A percentile compares a stretch with the other conserved stretches of the same genome.
Evolutionary conservation across 495 filamentous ascomycete genomes (phyloP).

Genomic region (Aspergillus nanangensis): DNA sequence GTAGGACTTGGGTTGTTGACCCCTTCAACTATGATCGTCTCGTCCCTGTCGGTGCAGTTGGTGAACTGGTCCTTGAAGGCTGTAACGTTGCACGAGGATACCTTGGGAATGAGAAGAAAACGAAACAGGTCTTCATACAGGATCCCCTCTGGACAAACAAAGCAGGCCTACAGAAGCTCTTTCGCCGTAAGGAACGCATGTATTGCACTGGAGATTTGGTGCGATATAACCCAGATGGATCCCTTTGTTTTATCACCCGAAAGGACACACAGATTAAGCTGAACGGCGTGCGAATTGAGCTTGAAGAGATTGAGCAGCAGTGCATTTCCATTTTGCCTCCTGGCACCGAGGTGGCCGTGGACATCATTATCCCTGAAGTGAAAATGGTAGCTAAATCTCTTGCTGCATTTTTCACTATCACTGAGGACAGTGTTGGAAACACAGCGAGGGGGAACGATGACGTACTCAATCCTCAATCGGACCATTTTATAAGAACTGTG

Average conservation of each 20-base stretch:
- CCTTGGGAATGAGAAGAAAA: slow-evolving; percentile 52
- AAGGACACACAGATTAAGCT: slow-evolving; percentile 65
- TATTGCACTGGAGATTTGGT: slow-evolving; percentile 51
- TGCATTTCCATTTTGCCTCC: slow-evolving; percentile 27
- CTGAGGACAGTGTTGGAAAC: slow-evolving; percentile 13
- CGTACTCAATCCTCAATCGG: too few relatives aligned
- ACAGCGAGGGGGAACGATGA: slow-evolving; percentile 8
- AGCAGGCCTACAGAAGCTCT: slow-evolving; percentile 17
- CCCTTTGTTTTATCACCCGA: slow-evolving; percentile 49
- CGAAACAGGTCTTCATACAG: slow-evolving; percentile 50
- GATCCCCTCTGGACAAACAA: slow-evolving; percentile 44
- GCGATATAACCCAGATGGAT: slow-evolving; percentile 50
- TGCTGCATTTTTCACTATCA: slow-evolving; percentile 38
- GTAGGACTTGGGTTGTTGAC: slow-evolving; percentile 57
- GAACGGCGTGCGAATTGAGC: slow-evolving; percentile 60
- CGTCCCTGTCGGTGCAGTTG: slow-evolving; percentile 55
- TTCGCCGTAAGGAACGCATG: slow-evolving; percentile 28
- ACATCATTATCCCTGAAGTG: slow-evolving; percentile 34
- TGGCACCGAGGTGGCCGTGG: slow-evolving; percentile 36
- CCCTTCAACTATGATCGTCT: slow-evolving; percentile 51
- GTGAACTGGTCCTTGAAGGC: slow-evolving; percentile 65
- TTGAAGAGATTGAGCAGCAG: slow-evolving; percentile 62
- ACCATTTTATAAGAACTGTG: slow-evolving; percentile 23
- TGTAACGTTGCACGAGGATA: slow-evolving; percentile 57
- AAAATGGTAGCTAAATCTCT: slow-evolving; percentile 33